These are phyloP conservation scores for Cryptosporidium xiaoi DNA, from an alignment of 169 alveolate genomes.

Conservation along the genomic window DNA sequence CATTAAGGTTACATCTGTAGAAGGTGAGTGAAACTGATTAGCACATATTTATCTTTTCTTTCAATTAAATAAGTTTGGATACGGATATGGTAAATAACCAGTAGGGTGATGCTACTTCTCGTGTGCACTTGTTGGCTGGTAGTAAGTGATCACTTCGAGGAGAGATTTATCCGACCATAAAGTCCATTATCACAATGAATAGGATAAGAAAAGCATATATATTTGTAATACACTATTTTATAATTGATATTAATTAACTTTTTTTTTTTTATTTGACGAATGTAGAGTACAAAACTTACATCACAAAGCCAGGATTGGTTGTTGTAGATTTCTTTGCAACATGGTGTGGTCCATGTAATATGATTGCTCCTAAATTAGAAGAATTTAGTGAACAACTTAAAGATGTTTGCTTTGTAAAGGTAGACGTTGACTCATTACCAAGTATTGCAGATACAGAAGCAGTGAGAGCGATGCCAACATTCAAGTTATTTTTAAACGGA, in stretches of 20 bases:
- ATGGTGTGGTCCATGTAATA: constrained; percentile 85
- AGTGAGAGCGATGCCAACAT: constrained; percentile 77
- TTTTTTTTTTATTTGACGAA: not conserved
- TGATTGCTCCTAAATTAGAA: constrained; percentile 79
- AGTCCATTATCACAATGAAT: not conserved
- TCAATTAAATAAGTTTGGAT: too few relatives aligned
- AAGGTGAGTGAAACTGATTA: not conserved
- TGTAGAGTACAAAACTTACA: constrained; percentile 34
- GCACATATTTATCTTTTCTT: too few relatives aligned
- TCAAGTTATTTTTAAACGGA: constrained; percentile 74
- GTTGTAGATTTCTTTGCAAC: constrained; percentile 84
- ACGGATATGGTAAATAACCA: too few relatives aligned
- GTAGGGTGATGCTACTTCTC: too few relatives aligned
- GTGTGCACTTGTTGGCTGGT: too few relatives aligned
- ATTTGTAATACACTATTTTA: not conserved
- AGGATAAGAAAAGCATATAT: too few relatives aligned
- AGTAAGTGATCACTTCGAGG: not conserved
- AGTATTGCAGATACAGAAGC: constrained; percentile 68
- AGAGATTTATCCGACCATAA: not conserved
- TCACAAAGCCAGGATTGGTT: constrained; percentile 68
- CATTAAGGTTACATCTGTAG: constrained; percentile 15
- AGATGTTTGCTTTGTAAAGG: constrained; percentile 73
- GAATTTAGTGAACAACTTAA: constrained; percentile 74
- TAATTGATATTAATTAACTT: not conserved
- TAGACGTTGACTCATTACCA: constrained; percentile 75